Evolutionary conservation across 2,329 filamentous ascomycete species (phyloP).

Genomic region (Cladosporium sp.): DNA sequence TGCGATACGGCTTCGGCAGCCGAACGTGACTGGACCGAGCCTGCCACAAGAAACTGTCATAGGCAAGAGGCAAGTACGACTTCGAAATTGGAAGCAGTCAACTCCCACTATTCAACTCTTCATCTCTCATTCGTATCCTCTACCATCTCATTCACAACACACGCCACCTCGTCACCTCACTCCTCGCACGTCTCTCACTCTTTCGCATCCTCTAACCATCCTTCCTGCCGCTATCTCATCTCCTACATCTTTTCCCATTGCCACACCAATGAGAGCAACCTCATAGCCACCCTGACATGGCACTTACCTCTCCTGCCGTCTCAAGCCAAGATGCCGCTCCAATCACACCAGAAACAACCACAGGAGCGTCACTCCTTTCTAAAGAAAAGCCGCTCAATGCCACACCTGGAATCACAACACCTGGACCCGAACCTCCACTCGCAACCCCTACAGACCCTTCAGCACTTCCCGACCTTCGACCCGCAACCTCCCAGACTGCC

Average conservation of each 20-base stretch:
- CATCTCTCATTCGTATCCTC: not conserved
- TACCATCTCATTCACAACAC: not conserved
- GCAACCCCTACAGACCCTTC: not conserved
- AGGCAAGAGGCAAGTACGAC: not conserved
- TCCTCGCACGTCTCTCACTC: not conserved
- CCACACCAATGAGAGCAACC: not conserved
- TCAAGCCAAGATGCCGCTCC: slow-evolving; percentile 1
- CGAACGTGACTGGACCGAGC: not conserved
- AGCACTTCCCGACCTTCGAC: slow-evolving; percentile 10
- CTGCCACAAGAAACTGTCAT: not conserved
- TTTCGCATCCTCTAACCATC: not conserved
- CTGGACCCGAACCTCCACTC: not conserved
- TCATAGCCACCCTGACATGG: slow-evolving; percentile 5
- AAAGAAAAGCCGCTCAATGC: not conserved
- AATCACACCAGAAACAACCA: slow-evolving; percentile 8
- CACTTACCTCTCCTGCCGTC: slow-evolving; percentile 10
- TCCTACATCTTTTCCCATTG: not conserved
- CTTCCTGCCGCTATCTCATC: not conserved
- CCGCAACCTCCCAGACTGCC: not conserved
- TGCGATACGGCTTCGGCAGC: not conserved
- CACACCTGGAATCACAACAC: not conserved
- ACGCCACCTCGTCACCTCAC: not conserved
- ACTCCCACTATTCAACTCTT: not conserved
- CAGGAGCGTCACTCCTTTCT: not conserved
- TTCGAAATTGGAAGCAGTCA: not conserved